A percentile compares a stretch with the other conserved stretches of the same genome.
Conservation (phyloP, 352 stramenopile species). For the Pythium sp. region DNA sequence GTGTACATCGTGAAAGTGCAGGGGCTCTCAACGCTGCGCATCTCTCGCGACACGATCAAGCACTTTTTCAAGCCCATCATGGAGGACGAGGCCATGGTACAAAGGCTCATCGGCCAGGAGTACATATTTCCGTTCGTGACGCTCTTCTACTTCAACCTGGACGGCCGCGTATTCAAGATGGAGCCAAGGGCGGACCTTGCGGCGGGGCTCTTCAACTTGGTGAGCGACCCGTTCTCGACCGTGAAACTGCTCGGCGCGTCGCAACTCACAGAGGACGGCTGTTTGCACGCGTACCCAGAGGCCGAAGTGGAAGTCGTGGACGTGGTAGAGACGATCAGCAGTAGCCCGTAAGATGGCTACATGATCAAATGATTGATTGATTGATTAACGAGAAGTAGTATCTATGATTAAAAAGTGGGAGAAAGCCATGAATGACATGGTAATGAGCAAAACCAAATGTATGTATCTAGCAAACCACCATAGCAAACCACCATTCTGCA, state of each 20-base stretch:
- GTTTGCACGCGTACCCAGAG: constrained; percentile 48
- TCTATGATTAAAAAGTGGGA: neutral
- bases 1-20: constrained; percentile 40
- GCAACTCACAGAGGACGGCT: constrained; percentile 48
- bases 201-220: constrained; percentile 44
- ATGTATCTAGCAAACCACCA: no score
- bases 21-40: constrained; percentile 43
- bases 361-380: neutral
- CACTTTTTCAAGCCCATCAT: constrained; percentile 62
- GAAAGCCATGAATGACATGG: neutral
- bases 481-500: no score
- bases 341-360: neutral
- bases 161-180: constrained; percentile 44
- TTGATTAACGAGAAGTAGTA: neutral
- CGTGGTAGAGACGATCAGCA: neutral
- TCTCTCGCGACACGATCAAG: constrained; percentile 59
- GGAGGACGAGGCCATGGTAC: constrained; percentile 55
- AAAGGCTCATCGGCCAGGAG: constrained; percentile 53
- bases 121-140: constrained; percentile 56
- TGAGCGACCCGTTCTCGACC: constrained; percentile 53
- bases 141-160: constrained; percentile 53
- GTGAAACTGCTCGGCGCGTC: constrained; percentile 53
- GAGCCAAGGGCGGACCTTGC: constrained; percentile 54
- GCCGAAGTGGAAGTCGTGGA: neutral
- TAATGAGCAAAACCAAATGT: neutral